A percentile compares a stretch with the other conserved stretches of the same genome.
Conservation (phyloP, 1,139 yeast genomes). For the Taphrina populina region DNA sequence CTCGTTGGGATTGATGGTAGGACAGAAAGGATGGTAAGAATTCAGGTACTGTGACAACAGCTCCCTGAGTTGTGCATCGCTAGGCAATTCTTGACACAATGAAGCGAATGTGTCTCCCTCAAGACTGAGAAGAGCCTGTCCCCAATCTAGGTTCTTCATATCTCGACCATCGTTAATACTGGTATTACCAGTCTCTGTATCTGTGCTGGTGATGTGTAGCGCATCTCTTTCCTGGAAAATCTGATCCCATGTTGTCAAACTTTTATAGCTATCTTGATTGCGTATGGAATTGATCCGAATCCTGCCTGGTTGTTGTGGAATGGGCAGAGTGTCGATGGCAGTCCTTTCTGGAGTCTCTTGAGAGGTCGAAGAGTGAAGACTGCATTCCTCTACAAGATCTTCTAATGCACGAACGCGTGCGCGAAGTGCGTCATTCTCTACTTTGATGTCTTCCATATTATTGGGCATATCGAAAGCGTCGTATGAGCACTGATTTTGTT, state of each 20-base stretch:
- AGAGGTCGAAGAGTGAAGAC: not conserved
- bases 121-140: not conserved
- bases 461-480: not conserved
- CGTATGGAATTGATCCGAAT: not conserved
- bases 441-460: not conserved
- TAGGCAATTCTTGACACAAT: not conserved
- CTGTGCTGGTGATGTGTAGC: slow-evolving; percentile 3
- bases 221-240: slow-evolving; percentile 8
- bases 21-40: slow-evolving; percentile 14
- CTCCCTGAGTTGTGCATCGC: not conserved
- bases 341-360: not conserved
- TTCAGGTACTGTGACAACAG: slow-evolving; percentile 5
- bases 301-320: not conserved
- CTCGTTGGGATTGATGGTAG: slow-evolving; percentile 5
- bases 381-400: not conserved
- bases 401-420: slow-evolving; percentile 3
- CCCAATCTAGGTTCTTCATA: not conserved
- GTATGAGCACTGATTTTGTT: slow-evolving; percentile 2
- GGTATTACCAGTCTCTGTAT: not conserved
- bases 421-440: slow-evolving; percentile 9
- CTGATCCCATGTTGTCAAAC: slow-evolving; percentile 13
- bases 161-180: not conserved
- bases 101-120: not conserved
- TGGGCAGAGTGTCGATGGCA: too few relatives aligned
- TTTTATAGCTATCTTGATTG: slow-evolving; percentile 3